Conservation (phyloP, 139 green algal species). For the Picocystis salinarum region DNA sequence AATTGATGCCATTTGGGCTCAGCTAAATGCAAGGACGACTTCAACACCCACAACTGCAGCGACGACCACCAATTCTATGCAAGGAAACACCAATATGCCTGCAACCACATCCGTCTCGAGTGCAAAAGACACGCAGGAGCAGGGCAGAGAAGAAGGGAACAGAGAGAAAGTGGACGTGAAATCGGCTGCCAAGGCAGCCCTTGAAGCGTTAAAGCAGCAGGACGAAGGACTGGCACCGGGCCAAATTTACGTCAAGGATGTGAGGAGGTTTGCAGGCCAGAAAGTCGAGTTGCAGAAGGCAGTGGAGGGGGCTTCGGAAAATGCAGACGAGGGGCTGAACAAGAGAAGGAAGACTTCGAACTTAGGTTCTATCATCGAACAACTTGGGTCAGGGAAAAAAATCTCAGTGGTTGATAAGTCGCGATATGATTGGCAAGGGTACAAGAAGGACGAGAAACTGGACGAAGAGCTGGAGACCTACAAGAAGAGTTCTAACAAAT, state of each 20-base stretch:
- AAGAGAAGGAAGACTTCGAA: background rate
- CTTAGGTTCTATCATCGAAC: background rate
- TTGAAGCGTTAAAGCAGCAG: background rate
- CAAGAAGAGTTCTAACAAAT: constrained; percentile 21
- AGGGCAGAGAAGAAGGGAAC: background rate
- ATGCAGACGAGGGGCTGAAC: background rate
- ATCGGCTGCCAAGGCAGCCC: background rate
- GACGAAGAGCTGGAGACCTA: constrained; percentile 18
- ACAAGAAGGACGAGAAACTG: constrained; percentile 17
- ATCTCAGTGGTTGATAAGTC: constrained; percentile 22
- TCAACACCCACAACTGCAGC: background rate
- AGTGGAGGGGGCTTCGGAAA: background rate
- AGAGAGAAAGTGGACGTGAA: background rate
- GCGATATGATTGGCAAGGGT: constrained; percentile 18
- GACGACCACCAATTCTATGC: background rate
- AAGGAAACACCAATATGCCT: no score
- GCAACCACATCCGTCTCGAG: background rate
- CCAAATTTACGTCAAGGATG: background rate
- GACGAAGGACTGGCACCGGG: background rate
- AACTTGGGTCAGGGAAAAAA: constrained; percentile 11
- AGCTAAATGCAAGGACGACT: background rate
- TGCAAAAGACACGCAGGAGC: background rate
- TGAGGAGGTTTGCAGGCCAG: background rate
- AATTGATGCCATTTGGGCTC: background rate
- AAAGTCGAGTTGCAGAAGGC: background rate